Evolutionary conservation across 495 filamentous ascomycete genomes (phyloP), one percentile per base, ranked within the genome.

Genomic region (Jackrogersella minutella): DNA sequence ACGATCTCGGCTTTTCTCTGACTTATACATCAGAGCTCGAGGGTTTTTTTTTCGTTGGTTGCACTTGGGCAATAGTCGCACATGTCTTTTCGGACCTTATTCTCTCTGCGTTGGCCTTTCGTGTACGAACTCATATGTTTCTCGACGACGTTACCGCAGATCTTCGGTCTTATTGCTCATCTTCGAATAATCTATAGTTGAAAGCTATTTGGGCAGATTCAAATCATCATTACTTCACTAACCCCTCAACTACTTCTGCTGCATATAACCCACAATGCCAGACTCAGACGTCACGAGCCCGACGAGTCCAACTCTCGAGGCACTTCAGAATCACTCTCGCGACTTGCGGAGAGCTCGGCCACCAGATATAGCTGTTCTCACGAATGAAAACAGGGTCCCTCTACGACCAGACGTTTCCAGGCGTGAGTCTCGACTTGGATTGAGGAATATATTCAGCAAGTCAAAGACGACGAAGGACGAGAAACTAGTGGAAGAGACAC

Each of bases 391-490:
- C 47, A 68, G 58, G 36, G 40, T 68, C 3, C 67, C 70, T 17
- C 43, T 70, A 44, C 72, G 70, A 30, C 47, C 67, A 14, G 62
- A 71, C 14, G 64, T 68, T 5, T 50, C 51, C 8, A 73, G 68
- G 44, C 68, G 81, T 49, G 82, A 82, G 40, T 86, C 84, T 9
- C 81, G 75, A 66, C 70, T 83, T 30, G 83, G 82, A 17, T 65
- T 86, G 39, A 74, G 81, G 46, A 79, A 68, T 37, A 79, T 85
- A 17, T 85, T 85, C 61, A 67, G 77, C 41, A 73, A 74, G 50
- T 68, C 73, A 46, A 81, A 75, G 58, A 49, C 64, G 9, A 59
- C 57, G 31, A 70, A 74, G 21, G 57, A 67, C 26, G 73, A 75
- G 8, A 67, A 67, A 33, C 68, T 64, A 34, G 68, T 43, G 24